Evolutionary conservation across 441 rosid genomes (phyloP), one percentile per base, ranked within the genome.

Genomic region (Iberis amara): DNA sequence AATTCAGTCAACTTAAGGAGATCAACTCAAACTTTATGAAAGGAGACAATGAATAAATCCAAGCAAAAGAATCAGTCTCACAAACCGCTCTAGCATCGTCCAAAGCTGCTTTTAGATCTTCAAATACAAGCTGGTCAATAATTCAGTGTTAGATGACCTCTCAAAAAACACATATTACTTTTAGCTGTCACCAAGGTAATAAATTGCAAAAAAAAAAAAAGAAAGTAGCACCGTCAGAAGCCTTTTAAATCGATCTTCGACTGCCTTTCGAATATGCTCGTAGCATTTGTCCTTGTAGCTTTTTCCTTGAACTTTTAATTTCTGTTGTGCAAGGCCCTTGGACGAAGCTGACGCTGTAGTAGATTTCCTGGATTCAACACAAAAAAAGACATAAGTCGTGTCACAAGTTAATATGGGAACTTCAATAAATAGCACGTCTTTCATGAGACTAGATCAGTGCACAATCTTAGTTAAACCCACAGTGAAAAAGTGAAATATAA

Each of bases 221-320:
- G n/a, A n/a, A n/a, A n/a, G n/a, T 18, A 81, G 85, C 81, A 85
- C 97, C 36, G 85, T 74, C 57, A 94, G 73, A 72, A 94, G 95
- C 73, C 68, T 80, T 70, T 85, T 76, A 58, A 94, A 94, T 30
- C 99, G 81, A 64, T 46, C 75, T 77, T 89, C 99, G 51, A 86
- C 96, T 4, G 97, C 66, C 76, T 80, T 89, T 67, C 95, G 74
- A 59, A 94, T 83, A 54, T 83, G 85, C 72, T 89, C 99, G 26
- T 94, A 94, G 77, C 99, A 94, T 76, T 85, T 94, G 71, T 94
- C 97, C 82, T 86, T 94, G 51, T 76, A 94, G 45, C 89, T 91
- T 76, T 94, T 94, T 44, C 95, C 97, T 68, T 81, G 95, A 72
- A 71, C 70, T 78, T 85, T 89, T 60, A 75, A 69, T 62, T 83